These are phyloP conservation scores for Wickerhamiella alocasiicola DNA, from an alignment of 805 yeast genomes.

Conservation along the genomic window DNA sequence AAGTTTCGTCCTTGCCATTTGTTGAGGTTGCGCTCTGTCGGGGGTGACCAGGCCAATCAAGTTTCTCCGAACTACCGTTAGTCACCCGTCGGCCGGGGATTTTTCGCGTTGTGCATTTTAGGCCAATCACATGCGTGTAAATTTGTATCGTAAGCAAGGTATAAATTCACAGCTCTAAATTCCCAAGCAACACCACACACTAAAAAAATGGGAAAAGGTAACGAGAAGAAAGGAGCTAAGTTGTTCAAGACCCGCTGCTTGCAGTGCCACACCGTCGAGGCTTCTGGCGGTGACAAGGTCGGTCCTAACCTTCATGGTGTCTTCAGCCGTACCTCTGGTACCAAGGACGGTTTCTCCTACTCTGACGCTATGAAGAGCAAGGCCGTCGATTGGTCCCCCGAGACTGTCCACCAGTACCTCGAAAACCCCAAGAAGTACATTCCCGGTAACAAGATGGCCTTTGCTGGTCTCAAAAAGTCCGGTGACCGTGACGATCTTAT, in stretches of 20 bases:
- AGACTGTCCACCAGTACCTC: slow-evolving; percentile 86
- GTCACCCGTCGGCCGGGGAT: background rate
- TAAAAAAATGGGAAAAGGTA: slow-evolving; percentile 32
- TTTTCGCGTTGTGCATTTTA: background rate
- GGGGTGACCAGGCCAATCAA: too few species aligned
- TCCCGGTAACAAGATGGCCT: slow-evolving; percentile 99
- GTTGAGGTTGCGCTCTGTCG: too few species aligned
- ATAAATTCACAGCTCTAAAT: background rate
- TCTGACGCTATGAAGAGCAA: slow-evolving; percentile 97
- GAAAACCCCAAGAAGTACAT: slow-evolving; percentile 99
- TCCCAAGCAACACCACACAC: background rate
- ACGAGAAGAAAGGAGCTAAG: slow-evolving; percentile 91
- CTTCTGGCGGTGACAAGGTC: slow-evolving; percentile 95
- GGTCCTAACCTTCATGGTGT: slow-evolving; percentile 98
- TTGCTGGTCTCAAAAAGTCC: slow-evolving; percentile 98
- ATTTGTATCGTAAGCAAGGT: slow-evolving; percentile 8
- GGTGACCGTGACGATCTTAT: slow-evolving; percentile 97
- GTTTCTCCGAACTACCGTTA: too few species aligned
- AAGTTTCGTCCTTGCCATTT: too few species aligned
- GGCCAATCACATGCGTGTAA: slow-evolving; percentile 2
- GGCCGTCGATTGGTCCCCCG: slow-evolving; percentile 78
- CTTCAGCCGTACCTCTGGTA: slow-evolving; percentile 84
- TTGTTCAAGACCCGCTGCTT: slow-evolving; percentile 97
- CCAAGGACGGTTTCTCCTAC: slow-evolving; percentile 86
- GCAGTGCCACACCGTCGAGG: slow-evolving; percentile 96